phyloP scores from a whole-genome alignment of 495 filamentous ascomycete genomes.

The Xylaria acuta region DNA sequence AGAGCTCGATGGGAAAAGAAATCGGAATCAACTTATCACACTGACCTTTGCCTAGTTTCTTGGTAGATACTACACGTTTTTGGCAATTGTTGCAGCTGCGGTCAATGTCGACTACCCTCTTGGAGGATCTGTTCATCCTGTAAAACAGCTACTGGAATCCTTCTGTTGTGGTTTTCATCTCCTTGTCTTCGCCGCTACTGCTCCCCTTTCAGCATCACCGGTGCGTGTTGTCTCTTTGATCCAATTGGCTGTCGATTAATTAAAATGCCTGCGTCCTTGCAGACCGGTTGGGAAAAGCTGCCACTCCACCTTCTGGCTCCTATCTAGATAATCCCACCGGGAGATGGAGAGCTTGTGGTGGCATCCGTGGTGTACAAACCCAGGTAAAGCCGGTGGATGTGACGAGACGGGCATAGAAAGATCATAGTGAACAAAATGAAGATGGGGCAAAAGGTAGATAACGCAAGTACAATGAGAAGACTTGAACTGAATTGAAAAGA shows the following conservation, averaged over 20 bases:
- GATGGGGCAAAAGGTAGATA: neutral
- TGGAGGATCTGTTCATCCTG: constrained; percentile 10
- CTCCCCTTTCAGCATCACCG: constrained; percentile 25
- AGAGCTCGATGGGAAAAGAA: constrained; percentile 20
- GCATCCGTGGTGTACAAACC: constrained; percentile 13
- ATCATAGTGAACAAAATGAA: neutral
- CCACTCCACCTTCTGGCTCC: constrained; percentile 23
- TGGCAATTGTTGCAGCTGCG: constrained; percentile 14
- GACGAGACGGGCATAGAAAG: neutral
- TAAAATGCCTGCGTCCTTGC: constrained; percentile 29
- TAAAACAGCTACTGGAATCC: constrained; percentile 15
- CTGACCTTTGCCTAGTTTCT: constrained; percentile 24
- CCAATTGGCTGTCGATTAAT: constrained; percentile 31
- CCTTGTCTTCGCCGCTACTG: constrained; percentile 24
- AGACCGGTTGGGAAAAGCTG: constrained; percentile 27
- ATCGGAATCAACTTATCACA: constrained; percentile 23
- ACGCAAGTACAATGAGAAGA: neutral
- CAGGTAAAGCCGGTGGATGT: neutral
- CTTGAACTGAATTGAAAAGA: neutral
- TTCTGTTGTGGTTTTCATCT: constrained; percentile 17
- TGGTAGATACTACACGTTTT: neutral
- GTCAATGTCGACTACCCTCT: constrained; percentile 19
- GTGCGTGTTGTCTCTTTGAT: constrained; percentile 17
- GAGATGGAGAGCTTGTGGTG: neutral
- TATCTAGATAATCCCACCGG: constrained; percentile 16